Percentiles rank a stretch among this genome's conserved stretches.
Evolutionary conservation across 1,284 basidiomycete species (phyloP).

Genomic region (Testicularia cyperi): DNA sequence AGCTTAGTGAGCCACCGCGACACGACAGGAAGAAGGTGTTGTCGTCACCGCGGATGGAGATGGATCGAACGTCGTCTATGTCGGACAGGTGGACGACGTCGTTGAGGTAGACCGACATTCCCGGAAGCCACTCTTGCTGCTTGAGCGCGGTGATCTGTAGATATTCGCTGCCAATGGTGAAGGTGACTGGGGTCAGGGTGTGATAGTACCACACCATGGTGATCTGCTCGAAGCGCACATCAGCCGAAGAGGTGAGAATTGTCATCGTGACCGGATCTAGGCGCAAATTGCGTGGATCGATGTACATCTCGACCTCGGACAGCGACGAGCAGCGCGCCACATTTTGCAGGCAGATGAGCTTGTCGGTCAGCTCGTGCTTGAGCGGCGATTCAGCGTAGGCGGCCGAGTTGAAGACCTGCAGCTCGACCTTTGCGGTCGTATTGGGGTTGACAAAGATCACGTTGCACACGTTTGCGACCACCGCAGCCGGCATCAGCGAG

Average conservation of each 20-base stretch:
- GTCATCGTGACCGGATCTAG: conserved; percentile 37
- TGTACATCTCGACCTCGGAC: conserved; percentile 40
- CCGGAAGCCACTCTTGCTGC: conserved; percentile 39
- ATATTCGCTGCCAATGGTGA: conserved; percentile 47
- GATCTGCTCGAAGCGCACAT: conserved; percentile 43
- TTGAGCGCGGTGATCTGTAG: conserved; percentile 54
- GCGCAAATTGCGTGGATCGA: conserved; percentile 47
- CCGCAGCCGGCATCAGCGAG: conserved; percentile 38
- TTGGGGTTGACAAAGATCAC: conserved; percentile 50
- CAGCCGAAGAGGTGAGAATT: conserved; percentile 30
- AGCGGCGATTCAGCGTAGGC: conserved; percentile 19
- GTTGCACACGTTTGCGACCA: conserved; percentile 39
- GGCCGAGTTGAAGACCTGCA: conserved; percentile 21
- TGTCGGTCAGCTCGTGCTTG: conserved; percentile 23
- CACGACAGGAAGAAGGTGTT: conserved; percentile 56
- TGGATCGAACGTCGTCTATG: conserved; percentile 52
- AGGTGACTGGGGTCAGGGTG: conserved; percentile 46
- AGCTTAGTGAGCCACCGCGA: conserved; percentile 47
- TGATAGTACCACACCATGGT: conserved; percentile 58
- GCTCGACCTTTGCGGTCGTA: conserved; percentile 35
- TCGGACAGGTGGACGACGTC: conserved; percentile 55
- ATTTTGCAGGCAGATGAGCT: conserved; percentile 24
- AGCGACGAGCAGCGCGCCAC: conserved; percentile 31
- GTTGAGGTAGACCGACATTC: conserved; percentile 31
- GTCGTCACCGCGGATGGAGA: conserved; percentile 55